phyloP scores from a whole-genome alignment of 2,329 filamentous ascomycete species.

The Pseudocercospora eumusae region DNA sequence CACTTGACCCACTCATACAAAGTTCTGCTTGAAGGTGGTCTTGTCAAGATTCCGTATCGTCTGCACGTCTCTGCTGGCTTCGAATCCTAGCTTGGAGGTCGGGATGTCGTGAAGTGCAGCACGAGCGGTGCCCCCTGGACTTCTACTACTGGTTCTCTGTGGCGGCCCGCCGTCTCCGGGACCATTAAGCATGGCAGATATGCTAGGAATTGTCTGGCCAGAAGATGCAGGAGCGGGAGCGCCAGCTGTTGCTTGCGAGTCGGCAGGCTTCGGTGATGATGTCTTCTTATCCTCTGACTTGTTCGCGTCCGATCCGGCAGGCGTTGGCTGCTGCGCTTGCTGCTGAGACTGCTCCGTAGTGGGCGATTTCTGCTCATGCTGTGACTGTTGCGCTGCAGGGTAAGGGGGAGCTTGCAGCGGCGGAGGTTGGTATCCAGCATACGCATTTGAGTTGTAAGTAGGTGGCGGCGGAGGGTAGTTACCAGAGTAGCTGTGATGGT shows the following conservation, averaged over 20 bases:
- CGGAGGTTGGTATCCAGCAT: constrained; percentile 27
- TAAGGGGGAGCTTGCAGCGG: constrained; percentile 28
- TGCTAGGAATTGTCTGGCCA: constrained; percentile 54
- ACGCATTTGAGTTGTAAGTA: constrained; percentile 22
- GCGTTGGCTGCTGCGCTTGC: constrained; percentile 21
- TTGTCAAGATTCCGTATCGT: constrained; percentile 42
- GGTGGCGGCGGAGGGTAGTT: constrained; percentile 33
- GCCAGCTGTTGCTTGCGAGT: constrained; percentile 45
- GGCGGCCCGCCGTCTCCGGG: constrained; percentile 29
- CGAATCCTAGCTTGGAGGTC: constrained; percentile 43
- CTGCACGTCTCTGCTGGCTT: constrained; percentile 41
- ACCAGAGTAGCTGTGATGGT: constrained; percentile 27
- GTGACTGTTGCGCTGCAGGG: constrained; percentile 16
- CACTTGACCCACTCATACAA: constrained; percentile 8
- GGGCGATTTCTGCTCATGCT: constrained; percentile 20
- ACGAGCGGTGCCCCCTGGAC: constrained; percentile 33
- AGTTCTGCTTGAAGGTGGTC: constrained; percentile 39
- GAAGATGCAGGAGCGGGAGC: constrained; percentile 43
- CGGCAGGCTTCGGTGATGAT: constrained; percentile 25
- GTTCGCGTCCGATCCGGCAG: constrained; percentile 18
- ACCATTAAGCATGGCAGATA: constrained; percentile 50
- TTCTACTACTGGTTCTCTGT: constrained; percentile 36
- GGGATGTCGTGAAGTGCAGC: constrained; percentile 41
- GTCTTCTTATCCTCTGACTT: constrained; percentile 24
- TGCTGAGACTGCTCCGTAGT: constrained; percentile 12